Percentiles rank a stretch among this genome's conserved stretches.
Conservation (phyloP, 768 basidiomycete genomes). For the Termitomyces titanicus region DNA sequence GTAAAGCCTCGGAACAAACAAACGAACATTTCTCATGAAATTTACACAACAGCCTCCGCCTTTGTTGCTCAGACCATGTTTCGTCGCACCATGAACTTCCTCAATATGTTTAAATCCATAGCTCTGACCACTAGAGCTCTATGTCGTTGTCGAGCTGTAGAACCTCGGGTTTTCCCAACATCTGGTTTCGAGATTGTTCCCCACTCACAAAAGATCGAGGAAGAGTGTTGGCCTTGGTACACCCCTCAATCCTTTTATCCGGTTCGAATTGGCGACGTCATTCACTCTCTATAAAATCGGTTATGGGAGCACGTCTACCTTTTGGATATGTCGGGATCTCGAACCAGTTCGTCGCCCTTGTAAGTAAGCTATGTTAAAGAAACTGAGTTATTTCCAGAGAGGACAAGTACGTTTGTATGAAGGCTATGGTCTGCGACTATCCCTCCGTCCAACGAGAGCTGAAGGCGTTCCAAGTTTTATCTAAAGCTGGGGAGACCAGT, state of each 20-base stretch:
- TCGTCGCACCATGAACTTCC: no score
- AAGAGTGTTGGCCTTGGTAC: not conserved
- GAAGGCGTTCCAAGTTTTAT: not conserved
- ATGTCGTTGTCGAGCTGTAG: no score
- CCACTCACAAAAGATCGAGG: not conserved
- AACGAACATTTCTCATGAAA: no score
- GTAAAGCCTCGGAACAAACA: no score
- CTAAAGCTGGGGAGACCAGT: not conserved
- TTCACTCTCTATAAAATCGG: conserved; percentile 1
- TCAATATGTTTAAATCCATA: no score
- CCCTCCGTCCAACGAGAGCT: not conserved
- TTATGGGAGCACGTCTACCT: not conserved
- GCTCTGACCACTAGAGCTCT: no score
- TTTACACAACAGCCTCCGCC: no score
- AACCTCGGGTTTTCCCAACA: not conserved
- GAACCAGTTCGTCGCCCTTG: not conserved
- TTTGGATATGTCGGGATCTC: conserved; percentile 2
- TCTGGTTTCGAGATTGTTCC: not conserved
- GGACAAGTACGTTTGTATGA: not conserved
- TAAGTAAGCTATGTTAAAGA: not conserved
- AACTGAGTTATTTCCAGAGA: not conserved
- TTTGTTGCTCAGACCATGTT: no score
- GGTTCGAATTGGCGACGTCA: not conserved
- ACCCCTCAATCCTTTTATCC: not conserved
- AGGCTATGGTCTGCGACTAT: conserved; percentile 3